Conservation (phyloP, 768 basidiomycete genomes). For the Tulasnella sp. region DNA sequence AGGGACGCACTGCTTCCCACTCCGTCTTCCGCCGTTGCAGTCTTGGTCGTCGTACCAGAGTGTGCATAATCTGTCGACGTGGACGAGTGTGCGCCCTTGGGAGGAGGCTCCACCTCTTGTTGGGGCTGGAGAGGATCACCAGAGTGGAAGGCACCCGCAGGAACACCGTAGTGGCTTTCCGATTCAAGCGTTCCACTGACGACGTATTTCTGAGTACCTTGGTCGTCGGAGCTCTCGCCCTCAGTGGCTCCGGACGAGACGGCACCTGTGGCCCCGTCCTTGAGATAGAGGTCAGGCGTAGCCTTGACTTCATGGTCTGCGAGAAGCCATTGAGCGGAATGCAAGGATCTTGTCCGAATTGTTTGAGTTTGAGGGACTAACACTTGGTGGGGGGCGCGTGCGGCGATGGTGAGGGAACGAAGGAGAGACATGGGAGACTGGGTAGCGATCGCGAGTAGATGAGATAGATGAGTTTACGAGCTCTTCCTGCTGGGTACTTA, state of each 20-base stretch:
- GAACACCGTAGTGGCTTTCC: slow-evolving; percentile 5
- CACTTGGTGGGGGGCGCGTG: not conserved
- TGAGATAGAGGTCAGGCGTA: slow-evolving; percentile 11
- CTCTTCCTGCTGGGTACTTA: too few relatives aligned
- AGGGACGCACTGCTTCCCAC: not conserved
- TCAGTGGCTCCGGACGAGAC: slow-evolving; percentile 3
- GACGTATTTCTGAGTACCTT: slow-evolving; percentile 2
- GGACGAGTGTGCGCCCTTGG: not conserved
- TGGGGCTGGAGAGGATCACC: slow-evolving; percentile 2
- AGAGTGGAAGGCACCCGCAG: slow-evolving; percentile 5
- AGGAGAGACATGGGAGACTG: slow-evolving; percentile 1
- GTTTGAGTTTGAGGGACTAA: too few relatives aligned
- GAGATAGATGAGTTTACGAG: not conserved
- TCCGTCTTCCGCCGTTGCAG: slow-evolving; percentile 4
- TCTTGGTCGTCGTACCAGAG: not conserved
- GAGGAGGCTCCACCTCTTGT: not conserved
- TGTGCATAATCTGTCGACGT: slow-evolving; percentile 12
- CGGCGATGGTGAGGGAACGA: not conserved
- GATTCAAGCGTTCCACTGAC: not conserved
- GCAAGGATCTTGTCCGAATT: not conserved
- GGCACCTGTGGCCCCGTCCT: not conserved
- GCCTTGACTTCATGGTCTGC: not conserved
- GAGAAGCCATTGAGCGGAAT: not conserved
- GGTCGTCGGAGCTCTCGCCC: slow-evolving; percentile 5
- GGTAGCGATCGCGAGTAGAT: not conserved